Evolutionary conservation across 148 eudicot genomes (phyloP), one percentile per base, ranked within the genome.

Genomic region (Rheum nobile): DNA sequence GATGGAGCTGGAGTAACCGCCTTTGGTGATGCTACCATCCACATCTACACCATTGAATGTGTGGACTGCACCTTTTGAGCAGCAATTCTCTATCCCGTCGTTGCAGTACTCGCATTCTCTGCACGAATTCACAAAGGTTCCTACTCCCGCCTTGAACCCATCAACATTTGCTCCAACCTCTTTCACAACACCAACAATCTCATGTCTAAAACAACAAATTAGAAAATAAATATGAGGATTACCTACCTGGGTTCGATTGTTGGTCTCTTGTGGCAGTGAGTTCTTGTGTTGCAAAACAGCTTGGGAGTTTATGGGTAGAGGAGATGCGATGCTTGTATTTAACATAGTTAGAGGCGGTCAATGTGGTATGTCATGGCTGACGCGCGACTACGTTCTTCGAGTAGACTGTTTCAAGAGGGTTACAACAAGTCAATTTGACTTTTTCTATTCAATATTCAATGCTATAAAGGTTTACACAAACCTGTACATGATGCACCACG

Each of bases 41-140:
- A 48, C 72, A 71, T 55, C 75, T 9, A 80, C 47, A 32, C 63
- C 37, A 59, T 72, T 80, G 39, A 59, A 76, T 12, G 79, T 73
- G 28, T 10, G 5, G n/a, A 72, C 52, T n/a, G 61, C 61, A 4
- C 61, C 61, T 54, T 85, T 85, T 12, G 68, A 77, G 82, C 98
- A 93, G 72, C 76, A 65, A 69, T 87, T 77, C 76, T 93, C 97
- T 72, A 85, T 59, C 29, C 86, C 83, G 14, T 80, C 84, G 50
- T 86, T 55, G 72, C 98, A 91, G 21, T 82, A 85, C 76, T 89
- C 88, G 43, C 98, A 93, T 34, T 85, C 87, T 80, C 86, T 84
- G 81, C 98, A 91, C 44, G 98, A 93, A 76, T 86, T 83, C 34
- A 91, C 92, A 77, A 82, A 91, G 37, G 98, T 85, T 50, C 98